Evolutionary conservation across 257 asterid species (phyloP).

Genomic region (Fraxinus quadrangulata): DNA sequence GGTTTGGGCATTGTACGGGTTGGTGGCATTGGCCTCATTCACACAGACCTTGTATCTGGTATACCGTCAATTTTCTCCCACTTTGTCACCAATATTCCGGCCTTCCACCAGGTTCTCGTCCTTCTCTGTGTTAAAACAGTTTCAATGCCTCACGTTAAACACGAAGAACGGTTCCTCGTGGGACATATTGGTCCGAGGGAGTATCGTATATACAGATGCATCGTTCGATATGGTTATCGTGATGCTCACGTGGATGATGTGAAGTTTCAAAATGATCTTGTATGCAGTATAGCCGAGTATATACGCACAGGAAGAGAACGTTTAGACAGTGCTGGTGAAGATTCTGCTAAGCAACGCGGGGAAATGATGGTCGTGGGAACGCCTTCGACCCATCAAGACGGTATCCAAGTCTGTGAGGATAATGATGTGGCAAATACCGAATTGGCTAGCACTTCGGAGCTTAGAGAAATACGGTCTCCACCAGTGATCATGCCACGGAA

Average conservation of each 20-base stretch:
- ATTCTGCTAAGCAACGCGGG: conserved; percentile 22
- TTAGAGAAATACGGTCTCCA: conserved; percentile 44
- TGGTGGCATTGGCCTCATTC: conserved; percentile 79
- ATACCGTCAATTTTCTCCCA: conserved; percentile 82
- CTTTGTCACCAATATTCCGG: conserved; percentile 79
- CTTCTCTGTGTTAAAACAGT: conserved; percentile 75
- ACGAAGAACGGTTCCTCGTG: conserved; percentile 75
- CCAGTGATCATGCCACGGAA: conserved; percentile 34
- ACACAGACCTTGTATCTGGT: conserved; percentile 75
- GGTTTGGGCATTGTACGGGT: conserved; percentile 80
- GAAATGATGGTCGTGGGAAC: conserved; percentile 66
- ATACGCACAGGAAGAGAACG: conserved; percentile 45
- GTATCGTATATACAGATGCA: conserved; percentile 63
- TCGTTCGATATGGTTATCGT: conserved; percentile 79
- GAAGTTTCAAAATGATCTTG: conserved; percentile 68
- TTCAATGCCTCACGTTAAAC: conserved; percentile 69
- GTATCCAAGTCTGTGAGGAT: conserved; percentile 45
- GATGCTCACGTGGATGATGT: conserved; percentile 71
- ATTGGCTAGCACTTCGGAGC: conserved; percentile 43
- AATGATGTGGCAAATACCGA: conserved; percentile 19
- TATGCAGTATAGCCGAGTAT: conserved; percentile 76
- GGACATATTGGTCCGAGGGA: conserved; percentile 75
- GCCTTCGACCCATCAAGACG: conserved; percentile 49
- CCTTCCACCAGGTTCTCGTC: conserved; percentile 77
- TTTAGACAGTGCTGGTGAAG: conserved; percentile 17